phyloP scores from a whole-genome alignment of 2,329 filamentous ascomycete species.

The Metarhizium brunneum region DNA sequence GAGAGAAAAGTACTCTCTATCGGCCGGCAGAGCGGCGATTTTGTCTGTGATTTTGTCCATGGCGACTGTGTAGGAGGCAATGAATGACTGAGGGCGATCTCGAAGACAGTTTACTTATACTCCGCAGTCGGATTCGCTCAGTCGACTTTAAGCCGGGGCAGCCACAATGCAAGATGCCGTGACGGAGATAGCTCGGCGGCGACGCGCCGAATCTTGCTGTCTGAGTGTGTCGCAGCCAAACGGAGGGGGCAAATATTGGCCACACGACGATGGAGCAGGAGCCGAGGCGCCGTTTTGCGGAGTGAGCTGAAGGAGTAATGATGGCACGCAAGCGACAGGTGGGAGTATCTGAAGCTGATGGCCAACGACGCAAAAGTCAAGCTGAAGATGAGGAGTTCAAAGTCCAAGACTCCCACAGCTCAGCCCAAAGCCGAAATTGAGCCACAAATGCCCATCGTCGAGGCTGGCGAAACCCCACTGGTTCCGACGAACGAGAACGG shows the following conservation, averaged over 20 bases:
- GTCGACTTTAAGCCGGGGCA: not conserved
- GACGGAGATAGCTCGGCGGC: not conserved
- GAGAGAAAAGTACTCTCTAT: slow-evolving; percentile 84
- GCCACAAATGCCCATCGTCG: not conserved
- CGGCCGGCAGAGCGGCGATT: slow-evolving; percentile 77
- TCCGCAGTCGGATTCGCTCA: slow-evolving; percentile 4
- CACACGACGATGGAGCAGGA: not conserved
- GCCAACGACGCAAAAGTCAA: not conserved
- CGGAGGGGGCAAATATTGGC: not conserved
- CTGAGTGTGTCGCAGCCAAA: not conserved
- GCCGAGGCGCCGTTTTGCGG: not conserved
- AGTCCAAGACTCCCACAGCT: not conserved
- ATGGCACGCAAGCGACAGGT: not conserved
- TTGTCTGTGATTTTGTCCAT: slow-evolving; percentile 94
- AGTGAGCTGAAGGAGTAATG: not conserved
- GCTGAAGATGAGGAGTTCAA: not conserved
- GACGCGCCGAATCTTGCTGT: not conserved
- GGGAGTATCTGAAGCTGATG: not conserved
- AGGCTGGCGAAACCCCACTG: too few species aligned
- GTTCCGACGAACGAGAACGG: too few species aligned
- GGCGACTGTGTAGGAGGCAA: not conserved
- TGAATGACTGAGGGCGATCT: not conserved
- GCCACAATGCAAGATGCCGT: not conserved
- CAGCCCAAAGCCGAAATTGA: slow-evolving; percentile 8
- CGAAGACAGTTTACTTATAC: not conserved